Evolutionary conservation across 371 early-diverging fungal genomes (phyloP).

Genomic region (Mucor piriformis): DNA sequence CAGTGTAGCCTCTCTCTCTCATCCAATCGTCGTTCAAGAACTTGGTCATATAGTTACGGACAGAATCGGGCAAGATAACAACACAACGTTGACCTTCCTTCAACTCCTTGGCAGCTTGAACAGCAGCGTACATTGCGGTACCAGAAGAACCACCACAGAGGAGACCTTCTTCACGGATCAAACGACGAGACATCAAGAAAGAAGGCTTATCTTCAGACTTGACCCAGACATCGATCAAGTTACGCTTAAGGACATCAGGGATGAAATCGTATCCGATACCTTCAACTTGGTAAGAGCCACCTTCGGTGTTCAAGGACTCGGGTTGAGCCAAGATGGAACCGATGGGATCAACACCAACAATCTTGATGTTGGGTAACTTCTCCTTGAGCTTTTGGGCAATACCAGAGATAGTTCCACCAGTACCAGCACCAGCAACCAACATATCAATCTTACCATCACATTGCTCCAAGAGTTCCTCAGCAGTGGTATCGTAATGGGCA

Average conservation of each 20-base stretch:
- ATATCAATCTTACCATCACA: constrained; percentile 93
- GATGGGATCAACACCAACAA: constrained; percentile 93
- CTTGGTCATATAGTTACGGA: constrained; percentile 98
- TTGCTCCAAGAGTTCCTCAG: constrained; percentile 83
- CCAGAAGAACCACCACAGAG: constrained; percentile 95
- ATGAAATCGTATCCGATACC: constrained; percentile 98
- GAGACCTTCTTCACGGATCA: constrained; percentile 96
- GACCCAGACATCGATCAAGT: constrained; percentile 89
- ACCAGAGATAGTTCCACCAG: constrained; percentile 97
- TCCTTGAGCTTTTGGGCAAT: constrained; percentile 94
- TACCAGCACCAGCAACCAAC: constrained; percentile 95
- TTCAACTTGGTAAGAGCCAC: constrained; percentile 81
- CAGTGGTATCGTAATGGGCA: constrained; percentile 94
- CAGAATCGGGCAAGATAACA: constrained; percentile 94
- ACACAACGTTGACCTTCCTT: constrained; percentile 82
- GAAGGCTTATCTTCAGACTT: constrained; percentile 93
- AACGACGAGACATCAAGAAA: constrained; percentile 91
- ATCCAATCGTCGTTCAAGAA: constrained; percentile 97
- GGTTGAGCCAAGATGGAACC: constrained; percentile 94
- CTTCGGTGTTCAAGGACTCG: constrained; percentile 72
- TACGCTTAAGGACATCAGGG: constrained; percentile 86
- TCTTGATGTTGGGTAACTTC: constrained; percentile 79
- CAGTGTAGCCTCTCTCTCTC: constrained; percentile 76
- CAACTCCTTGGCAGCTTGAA: constrained; percentile 82
- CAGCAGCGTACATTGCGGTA: constrained; percentile 78